Base-by-base conservation (phyloP, 495 filamentous ascomycete genomes). In the Pyrenula massariospora region DNA sequence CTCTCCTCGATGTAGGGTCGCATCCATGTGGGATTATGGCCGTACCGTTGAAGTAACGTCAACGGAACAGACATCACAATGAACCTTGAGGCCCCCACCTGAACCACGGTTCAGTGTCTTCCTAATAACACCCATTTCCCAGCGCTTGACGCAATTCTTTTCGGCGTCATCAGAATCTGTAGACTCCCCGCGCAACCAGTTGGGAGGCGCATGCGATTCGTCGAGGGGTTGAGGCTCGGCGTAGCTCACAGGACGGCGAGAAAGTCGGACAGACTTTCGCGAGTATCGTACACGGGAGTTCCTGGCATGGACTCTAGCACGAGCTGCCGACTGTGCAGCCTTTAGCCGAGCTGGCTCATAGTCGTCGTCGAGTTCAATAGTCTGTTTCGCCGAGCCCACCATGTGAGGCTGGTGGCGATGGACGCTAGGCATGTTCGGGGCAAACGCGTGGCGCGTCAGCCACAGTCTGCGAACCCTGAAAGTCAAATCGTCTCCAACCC, bases 11-110 rank as follows among this genome's bases (percentile, higher is more conserved):
- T n/a, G n/a, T n/a, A n/a, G n/a, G n/a, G n/a, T 42, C 31, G 15
- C 31, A 42, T 8, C 31, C 31, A n/a, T 42, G 8, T 8, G 31
- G 31, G 15, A 22, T 42, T 19, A 50, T 12, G 52, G 51, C 71
- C 83, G 70, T 81, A 95, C 91, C 49, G 91, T 96, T 21, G 90
- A 91, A 11, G 91, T 96, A 60, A 97, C 95, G 67, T 99, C 93
- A 57, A 85, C 84, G 48, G 88, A 93, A 66, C 93, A 99, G 61
- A 95, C 84, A 70, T 99, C 92, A 75, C 92, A 97, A 55, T 95
- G 87, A 63, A 90, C 96, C 66, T 95, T 94, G 50, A 92, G 86
- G 57, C 92, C 92, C 21, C 91, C 91, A 64, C 96, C 92, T 11
- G 86, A 91, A 50, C 89, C 89, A 64, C 89, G 82, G 60, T 88